Percentiles rank a stretch among this genome's conserved stretches.
Conservation (phyloP, 108 stramenopile species). For the Licmophora abbreviata region DNA sequence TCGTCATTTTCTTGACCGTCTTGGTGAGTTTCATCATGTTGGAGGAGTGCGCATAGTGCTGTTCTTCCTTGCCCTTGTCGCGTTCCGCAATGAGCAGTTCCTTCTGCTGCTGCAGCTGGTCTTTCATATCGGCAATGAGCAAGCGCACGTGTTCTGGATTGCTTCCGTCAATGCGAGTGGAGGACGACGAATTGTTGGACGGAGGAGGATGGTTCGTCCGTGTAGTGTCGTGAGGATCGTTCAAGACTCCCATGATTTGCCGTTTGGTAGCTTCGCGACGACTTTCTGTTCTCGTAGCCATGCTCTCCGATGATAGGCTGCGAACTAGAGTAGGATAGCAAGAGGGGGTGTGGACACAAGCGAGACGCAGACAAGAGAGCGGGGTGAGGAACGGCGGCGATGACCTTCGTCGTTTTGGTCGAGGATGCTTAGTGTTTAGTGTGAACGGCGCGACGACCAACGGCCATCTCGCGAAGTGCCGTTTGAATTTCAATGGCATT, state of each 20-base stretch:
- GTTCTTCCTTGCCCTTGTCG: slow-evolving; percentile 19
- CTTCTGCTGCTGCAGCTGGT: slow-evolving; percentile 16
- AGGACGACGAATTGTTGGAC: slow-evolving; percentile 4
- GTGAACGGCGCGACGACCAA: too few relatives aligned
- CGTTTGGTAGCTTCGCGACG: slow-evolving; percentile 19
- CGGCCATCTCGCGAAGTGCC: too few relatives aligned
- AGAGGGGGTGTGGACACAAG: too few relatives aligned
- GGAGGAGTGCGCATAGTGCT: slow-evolving; percentile 17
- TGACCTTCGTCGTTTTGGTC: too few relatives aligned
- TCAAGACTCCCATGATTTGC: slow-evolving; percentile 21
- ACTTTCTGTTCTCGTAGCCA: slow-evolving; percentile 1
- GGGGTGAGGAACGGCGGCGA: too few relatives aligned
- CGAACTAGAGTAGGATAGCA: too few relatives aligned
- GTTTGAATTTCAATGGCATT: too few relatives aligned
- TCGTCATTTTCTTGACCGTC: slow-evolving; percentile 43
- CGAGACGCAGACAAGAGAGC: too few relatives aligned
- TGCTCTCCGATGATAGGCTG: too few relatives aligned
- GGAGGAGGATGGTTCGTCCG: too few relatives aligned
- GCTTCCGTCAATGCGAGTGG: slow-evolving; percentile 14
- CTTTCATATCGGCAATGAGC: slow-evolving; percentile 26
- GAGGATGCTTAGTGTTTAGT: too few relatives aligned
- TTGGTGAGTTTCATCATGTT: slow-evolving; percentile 40
- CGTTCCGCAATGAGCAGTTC: slow-evolving; percentile 16
- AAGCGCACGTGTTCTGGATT: slow-evolving; percentile 22
- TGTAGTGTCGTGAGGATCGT: not conserved